Percentiles rank a stretch among this genome's conserved stretches.
These are phyloP conservation scores for Davidsoniella australis DNA, from an alignment of 2,329 filamentous ascomycete species.

Conservation along the genomic window DNA sequence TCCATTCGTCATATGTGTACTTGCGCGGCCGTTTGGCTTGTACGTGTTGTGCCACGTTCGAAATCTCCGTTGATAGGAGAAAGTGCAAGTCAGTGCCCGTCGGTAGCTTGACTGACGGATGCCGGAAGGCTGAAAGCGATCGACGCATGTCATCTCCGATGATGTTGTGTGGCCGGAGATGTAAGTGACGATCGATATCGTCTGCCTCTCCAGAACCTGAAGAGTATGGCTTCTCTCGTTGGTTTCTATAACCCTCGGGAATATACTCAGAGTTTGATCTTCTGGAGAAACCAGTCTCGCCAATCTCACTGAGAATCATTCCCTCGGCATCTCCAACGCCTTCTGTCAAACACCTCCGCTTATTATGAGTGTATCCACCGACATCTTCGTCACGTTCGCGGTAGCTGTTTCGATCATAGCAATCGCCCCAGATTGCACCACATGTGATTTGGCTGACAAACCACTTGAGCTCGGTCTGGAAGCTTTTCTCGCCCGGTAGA, in stretches of 20 bases:
- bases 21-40: constrained; percentile 38
- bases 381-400: neutral
- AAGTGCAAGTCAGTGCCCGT: constrained; percentile 36
- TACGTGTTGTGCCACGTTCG: constrained; percentile 43
- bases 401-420: neutral
- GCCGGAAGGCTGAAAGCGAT: neutral
- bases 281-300: neutral
- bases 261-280: neutral
- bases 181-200: neutral
- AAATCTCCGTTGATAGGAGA: constrained; percentile 57
- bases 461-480: constrained; percentile 29
- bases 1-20: constrained; percentile 76
- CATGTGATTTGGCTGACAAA: constrained; percentile 26
- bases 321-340: constrained; percentile 1
- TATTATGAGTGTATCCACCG: constrained; percentile 3
- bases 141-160: neutral
- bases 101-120: constrained; percentile 20
- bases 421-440: constrained; percentile 24
- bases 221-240: neutral
- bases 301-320: constrained; percentile 2
- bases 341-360: neutral
- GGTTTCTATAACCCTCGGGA: neutral
- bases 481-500: constrained; percentile 36
- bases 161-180: constrained; percentile 4
- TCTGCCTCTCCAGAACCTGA: neutral